These are phyloP conservation scores for Myxozyma monticola DNA, from an alignment of 805 yeast species.

Conservation along the genomic window DNA sequence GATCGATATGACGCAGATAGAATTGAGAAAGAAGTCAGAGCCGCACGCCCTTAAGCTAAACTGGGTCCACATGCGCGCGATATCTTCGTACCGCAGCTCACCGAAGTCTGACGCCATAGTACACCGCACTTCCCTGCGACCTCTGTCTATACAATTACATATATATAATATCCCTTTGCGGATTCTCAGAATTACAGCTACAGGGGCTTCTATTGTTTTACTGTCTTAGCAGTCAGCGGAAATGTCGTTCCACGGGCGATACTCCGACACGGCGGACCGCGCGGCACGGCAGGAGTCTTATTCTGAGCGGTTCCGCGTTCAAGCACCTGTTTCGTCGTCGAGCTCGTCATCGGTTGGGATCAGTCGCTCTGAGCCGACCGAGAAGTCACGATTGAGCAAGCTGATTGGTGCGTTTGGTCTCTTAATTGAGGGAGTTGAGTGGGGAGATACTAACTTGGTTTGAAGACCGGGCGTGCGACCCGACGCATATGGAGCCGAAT, in stretches of 20 bases:
- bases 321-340: conserved; percentile 17
- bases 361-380: conserved; percentile 16
- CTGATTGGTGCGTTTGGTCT: conserved; percentile 36
- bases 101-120: no score
- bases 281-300: conserved; percentile 33
- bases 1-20: no score
- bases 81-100: no score
- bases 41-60: no score
- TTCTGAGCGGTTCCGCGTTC: conserved; percentile 38
- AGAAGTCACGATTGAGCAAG: conserved; percentile 32
- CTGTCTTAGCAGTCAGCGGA: no score
- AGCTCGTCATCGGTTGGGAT: background rate
- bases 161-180: no score
- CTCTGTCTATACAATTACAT: no score
- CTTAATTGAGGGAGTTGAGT: background rate
- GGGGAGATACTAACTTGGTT: background rate
- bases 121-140: no score
- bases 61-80: no score
- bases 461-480: conserved; percentile 79
- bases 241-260: conserved; percentile 23
- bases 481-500: conserved; percentile 81
- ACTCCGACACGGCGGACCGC: conserved; percentile 18
- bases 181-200: no score
- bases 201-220: no score
- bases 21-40: no score